phyloP scores from a whole-genome alignment of 495 filamentous ascomycete genomes.

The Xylaria sp. region DNA sequence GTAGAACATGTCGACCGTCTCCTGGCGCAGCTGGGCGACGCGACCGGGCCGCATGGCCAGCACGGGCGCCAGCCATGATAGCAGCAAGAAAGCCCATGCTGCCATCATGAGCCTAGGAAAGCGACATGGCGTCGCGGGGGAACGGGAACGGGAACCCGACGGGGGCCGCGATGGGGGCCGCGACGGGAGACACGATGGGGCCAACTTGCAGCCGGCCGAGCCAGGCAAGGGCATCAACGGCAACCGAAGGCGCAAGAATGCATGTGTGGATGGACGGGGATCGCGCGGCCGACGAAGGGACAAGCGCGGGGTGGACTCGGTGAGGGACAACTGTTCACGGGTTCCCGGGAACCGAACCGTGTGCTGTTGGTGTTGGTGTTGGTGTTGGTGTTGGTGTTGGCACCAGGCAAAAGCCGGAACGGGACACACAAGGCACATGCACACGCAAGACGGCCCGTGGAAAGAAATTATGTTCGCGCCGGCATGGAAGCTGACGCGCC shows the following conservation, averaged over 20 bases:
- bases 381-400: too few relatives aligned
- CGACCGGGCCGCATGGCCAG: constrained; percentile 59
- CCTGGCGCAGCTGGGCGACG: constrained; percentile 62
- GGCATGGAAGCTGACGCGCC: background rate
- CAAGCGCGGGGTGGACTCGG: constrained; percentile 24
- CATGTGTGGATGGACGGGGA: constrained; percentile 40
- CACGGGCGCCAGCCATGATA: constrained; percentile 44
- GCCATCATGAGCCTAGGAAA: constrained; percentile 29
- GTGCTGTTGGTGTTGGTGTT: too few relatives aligned
- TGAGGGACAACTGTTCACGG: constrained; percentile 17
- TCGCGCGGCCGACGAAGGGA: constrained; percentile 4
- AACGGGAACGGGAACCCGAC: too few relatives aligned
- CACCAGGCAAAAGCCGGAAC: too few relatives aligned
- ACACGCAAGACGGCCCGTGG: background rate
- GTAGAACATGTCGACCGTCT: constrained; percentile 93
- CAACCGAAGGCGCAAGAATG: constrained; percentile 37
- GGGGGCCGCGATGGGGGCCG: too few relatives aligned
- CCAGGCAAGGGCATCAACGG: constrained; percentile 56
- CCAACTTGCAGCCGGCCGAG: constrained; percentile 43
- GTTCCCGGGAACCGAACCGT: constrained; percentile 25
- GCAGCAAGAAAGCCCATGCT: constrained; percentile 35
- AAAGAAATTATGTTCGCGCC: background rate
- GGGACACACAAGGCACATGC: too few relatives aligned
- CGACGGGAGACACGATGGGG: constrained; percentile 35
- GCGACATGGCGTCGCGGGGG: constrained; percentile 31